These are phyloP conservation scores for Salix arbutifolia DNA, from an alignment of 345 rosid genomes.

Conservation along the genomic window DNA sequence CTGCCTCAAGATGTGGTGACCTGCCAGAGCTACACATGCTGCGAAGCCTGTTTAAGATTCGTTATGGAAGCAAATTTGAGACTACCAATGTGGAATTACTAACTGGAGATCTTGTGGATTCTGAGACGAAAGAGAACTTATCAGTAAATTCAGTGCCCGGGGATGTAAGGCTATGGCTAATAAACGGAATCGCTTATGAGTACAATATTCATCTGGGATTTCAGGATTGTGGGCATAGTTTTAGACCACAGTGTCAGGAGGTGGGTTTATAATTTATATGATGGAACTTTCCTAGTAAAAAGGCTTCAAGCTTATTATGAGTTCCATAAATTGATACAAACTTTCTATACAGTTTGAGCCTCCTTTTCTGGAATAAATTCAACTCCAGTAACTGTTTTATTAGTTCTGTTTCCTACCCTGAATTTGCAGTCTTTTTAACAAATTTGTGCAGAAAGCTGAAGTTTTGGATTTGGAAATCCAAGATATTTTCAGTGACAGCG, in stretches of 20 bases:
- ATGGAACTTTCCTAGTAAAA: background rate
- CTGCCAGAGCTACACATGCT: conserved; percentile 25
- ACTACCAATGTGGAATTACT: conserved; percentile 23
- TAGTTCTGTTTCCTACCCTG: background rate
- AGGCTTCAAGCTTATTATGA: background rate
- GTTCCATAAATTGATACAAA: too few relatives aligned
- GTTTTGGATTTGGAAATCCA: conserved; percentile 10
- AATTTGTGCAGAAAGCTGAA: conserved; percentile 1
- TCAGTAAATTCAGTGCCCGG: conserved; percentile 4
- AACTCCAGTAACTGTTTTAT: background rate
- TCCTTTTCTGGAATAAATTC: too few relatives aligned
- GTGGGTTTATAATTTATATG: background rate
- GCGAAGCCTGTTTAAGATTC: conserved; percentile 22
- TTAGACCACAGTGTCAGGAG: background rate
- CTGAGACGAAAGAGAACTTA: conserved; percentile 14
- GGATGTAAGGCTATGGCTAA: background rate
- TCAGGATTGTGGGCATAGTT: background rate
- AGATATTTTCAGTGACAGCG: conserved; percentile 1
- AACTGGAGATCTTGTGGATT: conserved; percentile 14
- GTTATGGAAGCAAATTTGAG: conserved; percentile 32
- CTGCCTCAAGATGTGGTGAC: conserved; percentile 46
- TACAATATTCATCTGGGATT: conserved; percentile 1
- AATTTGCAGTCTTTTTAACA: background rate
- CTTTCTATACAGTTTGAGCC: too few relatives aligned
- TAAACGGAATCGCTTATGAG: conserved; percentile 17